Percentiles rank a stretch among this genome's conserved stretches.
These are phyloP conservation scores for Apiotrichum sp. DNA, from an alignment of 1,284 basidiomycete species.

Conservation along the genomic window DNA sequence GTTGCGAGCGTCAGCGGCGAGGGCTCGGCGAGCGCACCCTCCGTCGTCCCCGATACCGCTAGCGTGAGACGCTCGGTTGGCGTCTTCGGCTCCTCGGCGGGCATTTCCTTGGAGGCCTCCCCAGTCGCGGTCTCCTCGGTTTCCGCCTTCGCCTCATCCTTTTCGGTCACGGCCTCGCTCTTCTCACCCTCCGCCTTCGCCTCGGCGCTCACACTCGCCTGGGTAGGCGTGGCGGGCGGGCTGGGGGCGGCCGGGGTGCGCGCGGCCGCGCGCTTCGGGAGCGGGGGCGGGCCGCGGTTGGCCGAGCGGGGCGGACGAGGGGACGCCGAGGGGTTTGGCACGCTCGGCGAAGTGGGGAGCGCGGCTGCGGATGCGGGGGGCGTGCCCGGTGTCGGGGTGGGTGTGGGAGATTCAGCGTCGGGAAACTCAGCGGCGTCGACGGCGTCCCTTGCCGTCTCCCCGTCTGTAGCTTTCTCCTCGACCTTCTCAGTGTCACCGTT, in stretches of 20 bases:
- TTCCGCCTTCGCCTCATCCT: background rate
- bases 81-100: background rate
- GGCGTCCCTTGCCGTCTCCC: background rate
- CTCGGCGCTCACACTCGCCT: slow-evolving; percentile 2
- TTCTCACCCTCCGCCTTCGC: background rate
- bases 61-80: too few species aligned
- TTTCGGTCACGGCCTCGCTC: background rate
- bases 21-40: too few species aligned
- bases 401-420: background rate
- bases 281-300: slow-evolving; percentile 9
- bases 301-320: slow-evolving; percentile 5
- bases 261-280: background rate
- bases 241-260: background rate
- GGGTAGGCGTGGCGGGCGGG: background rate
- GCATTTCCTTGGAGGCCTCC: background rate
- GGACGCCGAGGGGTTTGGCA: background rate
- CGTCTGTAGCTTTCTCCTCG: background rate
- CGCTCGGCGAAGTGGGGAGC: background rate
- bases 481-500: background rate
- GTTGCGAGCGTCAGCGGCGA: too few species aligned
- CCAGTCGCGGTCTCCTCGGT: background rate
- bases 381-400: slow-evolving; percentile 1
- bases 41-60: too few species aligned
- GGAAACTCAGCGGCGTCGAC: background rate
- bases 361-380: too few species aligned